Percentiles rank a stretch among this genome's conserved stretches.
phyloP scores from a whole-genome alignment of 768 basidiomycete species.

The Serpula lacrymans region DNA sequence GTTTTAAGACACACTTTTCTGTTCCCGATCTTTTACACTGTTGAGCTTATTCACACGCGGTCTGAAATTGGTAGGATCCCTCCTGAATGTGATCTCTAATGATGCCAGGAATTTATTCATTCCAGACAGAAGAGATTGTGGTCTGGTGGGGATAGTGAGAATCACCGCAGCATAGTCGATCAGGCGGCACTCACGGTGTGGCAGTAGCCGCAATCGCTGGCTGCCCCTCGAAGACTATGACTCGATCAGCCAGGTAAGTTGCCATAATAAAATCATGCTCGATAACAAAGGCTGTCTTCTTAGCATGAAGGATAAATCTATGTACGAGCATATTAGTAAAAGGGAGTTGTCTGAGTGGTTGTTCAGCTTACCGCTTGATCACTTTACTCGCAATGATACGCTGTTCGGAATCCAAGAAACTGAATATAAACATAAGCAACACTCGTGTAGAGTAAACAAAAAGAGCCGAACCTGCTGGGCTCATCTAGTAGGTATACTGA shows the following conservation, averaged over 20 bases:
- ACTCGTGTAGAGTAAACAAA: conserved; percentile 1
- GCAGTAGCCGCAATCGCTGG: conserved; percentile 90
- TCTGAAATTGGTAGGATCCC: conserved; percentile 93
- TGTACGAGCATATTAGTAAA: conserved; percentile 2
- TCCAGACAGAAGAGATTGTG: conserved; percentile 90
- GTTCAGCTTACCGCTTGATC: conserved; percentile 75
- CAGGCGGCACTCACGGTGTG: conserved; percentile 61
- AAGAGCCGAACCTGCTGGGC: conserved; percentile 63
- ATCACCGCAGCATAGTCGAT: neutral
- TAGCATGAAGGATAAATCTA: conserved; percentile 91
- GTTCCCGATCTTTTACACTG: conserved; percentile 85
- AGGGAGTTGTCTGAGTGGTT: neutral
- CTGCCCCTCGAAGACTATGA: conserved; percentile 86
- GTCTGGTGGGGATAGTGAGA: conserved; percentile 42
- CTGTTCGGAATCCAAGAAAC: conserved; percentile 98
- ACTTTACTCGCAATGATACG: conserved; percentile 98
- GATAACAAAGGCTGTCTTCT: conserved; percentile 98
- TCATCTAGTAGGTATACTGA: conserved; percentile 95
- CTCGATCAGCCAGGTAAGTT: conserved; percentile 96
- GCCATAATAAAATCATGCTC: conserved; percentile 99
- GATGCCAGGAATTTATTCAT: conserved; percentile 98
- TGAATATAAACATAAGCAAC: conserved; percentile 20
- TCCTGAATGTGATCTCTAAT: conserved; percentile 95
- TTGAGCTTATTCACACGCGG: conserved; percentile 84
- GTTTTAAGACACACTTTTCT: conserved; percentile 56